These are phyloP conservation scores for Plasmodium inui DNA, from an alignment of 169 alveolate species.

Conservation along the genomic window DNA sequence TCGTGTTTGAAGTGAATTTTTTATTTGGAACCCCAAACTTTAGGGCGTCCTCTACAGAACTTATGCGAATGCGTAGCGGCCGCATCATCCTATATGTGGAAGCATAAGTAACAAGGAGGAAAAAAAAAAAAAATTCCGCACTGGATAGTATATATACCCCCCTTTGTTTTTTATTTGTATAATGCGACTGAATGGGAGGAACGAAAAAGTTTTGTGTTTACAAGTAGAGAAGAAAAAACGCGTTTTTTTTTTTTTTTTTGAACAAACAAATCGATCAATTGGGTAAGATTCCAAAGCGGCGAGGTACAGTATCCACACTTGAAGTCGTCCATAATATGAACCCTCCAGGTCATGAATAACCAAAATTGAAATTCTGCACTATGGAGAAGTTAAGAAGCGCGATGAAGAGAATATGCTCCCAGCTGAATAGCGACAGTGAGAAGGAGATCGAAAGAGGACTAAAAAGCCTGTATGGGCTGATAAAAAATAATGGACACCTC, in stretches of 20 bases:
- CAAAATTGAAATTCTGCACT: background rate
- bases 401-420: constrained; percentile 28
- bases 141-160: background rate
- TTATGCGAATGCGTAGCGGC: background rate
- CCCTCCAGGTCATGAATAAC: background rate
- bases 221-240: background rate
- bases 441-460: constrained; percentile 16
- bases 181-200: background rate
- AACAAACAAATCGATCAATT: background rate
- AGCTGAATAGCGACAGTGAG: constrained; percentile 29
- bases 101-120: background rate
- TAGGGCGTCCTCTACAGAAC: background rate
- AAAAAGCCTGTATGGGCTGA: constrained; percentile 21
- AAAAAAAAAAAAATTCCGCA: background rate
- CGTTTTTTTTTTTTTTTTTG: background rate
- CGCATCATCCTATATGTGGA: background rate
- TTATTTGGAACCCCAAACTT: background rate
- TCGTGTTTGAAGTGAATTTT: background rate
- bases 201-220: background rate
- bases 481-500: constrained; percentile 1
- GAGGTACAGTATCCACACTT: background rate
- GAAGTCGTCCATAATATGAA: background rate
- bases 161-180: background rate
- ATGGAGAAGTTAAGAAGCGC: background rate
- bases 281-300: background rate